Evolutionary conservation across 1,284 basidiomycete species (phyloP).

Genomic region (Porogramme epimiltina): DNA sequence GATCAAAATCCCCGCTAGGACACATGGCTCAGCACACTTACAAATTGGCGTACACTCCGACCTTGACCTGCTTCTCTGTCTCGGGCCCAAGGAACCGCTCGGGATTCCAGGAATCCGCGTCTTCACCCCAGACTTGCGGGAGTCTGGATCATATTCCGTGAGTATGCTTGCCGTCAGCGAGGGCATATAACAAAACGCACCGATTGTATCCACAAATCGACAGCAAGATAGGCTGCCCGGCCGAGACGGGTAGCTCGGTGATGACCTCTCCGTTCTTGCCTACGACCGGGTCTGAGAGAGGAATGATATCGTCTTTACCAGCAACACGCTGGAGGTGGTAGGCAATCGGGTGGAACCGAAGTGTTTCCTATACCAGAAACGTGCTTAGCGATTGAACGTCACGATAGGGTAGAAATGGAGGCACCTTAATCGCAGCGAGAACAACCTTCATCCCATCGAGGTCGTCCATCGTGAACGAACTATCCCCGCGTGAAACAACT

Average conservation of each 20-base stretch:
- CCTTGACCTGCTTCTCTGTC: conserved; percentile 37
- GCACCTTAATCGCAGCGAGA: conserved; percentile 19
- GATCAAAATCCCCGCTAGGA: neutral
- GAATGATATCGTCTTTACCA: conserved; percentile 39
- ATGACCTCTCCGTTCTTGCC: conserved; percentile 33
- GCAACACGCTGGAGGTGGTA: conserved; percentile 33
- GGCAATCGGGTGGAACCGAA: conserved; percentile 41
- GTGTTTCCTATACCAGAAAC: conserved; percentile 33
- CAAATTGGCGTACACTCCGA: conserved; percentile 56
- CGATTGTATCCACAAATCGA: conserved; percentile 35
- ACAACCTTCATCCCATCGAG: conserved; percentile 30
- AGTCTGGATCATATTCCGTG: conserved; percentile 22
- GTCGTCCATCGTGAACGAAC: conserved; percentile 30
- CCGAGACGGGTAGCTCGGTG: conserved; percentile 35
- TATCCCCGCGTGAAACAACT: conserved; percentile 24
- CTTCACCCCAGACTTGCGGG: conserved; percentile 46
- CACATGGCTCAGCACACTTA: conserved; percentile 33
- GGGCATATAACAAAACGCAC: conserved; percentile 18
- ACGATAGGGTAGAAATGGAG: neutral
- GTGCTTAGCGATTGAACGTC: neutral
- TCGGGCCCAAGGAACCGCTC: conserved; percentile 44
- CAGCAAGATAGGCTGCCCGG: conserved; percentile 38
- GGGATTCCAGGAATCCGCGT: conserved; percentile 52
- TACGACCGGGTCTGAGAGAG: conserved; percentile 39
- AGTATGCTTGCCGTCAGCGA: neutral